Evolutionary conservation across 257 asterid genomes (phyloP), one percentile per base, ranked within the genome.

Genomic region (Capsicum chinense): DNA sequence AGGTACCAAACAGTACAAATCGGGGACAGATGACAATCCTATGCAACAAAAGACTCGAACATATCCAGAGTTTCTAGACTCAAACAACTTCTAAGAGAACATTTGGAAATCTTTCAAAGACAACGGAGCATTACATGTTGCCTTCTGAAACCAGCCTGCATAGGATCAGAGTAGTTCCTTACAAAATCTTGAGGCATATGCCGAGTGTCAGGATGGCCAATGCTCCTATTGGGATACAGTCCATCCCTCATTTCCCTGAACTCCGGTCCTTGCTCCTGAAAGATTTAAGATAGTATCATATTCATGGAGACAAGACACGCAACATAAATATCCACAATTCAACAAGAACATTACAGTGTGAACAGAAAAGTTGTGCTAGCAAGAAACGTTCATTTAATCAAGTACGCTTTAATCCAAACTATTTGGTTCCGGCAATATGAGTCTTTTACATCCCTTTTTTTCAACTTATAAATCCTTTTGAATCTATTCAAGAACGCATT

Each of bases 231-330:
- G 56, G 89, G 88, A 85, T 90, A 89, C 76, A 89, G 98, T 70
- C 92, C 93, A 42, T 93, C 96, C 88, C 88, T 92, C 80, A 90
- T 84, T 85, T 94, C 90, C 67, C 84, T 87, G 35, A 59, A 66
- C 56, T 89, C 98, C 56, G 89, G 83, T 59, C 92, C 92, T 71
- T 85, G 92, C 85, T 93, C 99, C 99, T 94, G 90, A 66, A 88
- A 80, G 81, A 83, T 81, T 80, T 68, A 82, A 84, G 83, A 82
- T 3, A 57, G n/a, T 79, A 13, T 71, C 37, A 83, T 60, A 9
- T 47, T n/a, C 54, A n/a, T 62, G 59, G 42, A 81, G 14, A 33
- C 58, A n/a, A 81, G 14, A 33, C 58, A n/a, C 47, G 79, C 79
- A 71, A 17, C 57, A 71, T 9, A 10, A 71, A 71, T 71, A 71